Evolutionary conservation across 1,139 yeast genomes (phyloP).

Genomic region (Schizosaccharomyces versatilis): DNA sequence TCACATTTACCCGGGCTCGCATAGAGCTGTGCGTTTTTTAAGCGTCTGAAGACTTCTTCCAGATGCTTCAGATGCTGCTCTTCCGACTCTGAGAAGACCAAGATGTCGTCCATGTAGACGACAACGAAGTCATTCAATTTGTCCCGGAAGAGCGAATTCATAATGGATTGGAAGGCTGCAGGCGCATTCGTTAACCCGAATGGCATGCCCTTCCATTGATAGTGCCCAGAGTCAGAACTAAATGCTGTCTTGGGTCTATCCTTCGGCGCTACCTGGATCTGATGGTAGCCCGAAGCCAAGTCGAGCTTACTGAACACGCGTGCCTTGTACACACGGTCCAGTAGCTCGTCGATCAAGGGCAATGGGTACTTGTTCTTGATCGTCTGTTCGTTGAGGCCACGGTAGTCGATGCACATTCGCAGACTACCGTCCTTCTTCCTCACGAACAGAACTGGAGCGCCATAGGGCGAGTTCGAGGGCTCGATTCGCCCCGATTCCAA

Average conservation of each 20-base stretch:
- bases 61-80: not conserved
- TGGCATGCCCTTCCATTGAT: not conserved
- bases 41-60: not conserved
- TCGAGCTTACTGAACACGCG: not conserved
- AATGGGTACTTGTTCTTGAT: not conserved
- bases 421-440: not conserved
- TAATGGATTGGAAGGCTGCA: not conserved
- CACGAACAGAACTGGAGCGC: not conserved
- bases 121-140: not conserved
- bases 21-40: not conserved
- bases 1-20: not conserved
- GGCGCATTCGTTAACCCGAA: not conserved
- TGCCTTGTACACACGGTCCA: not conserved
- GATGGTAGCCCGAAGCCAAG: not conserved
- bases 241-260: not conserved
- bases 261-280: too few relatives aligned
- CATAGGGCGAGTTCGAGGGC: too few relatives aligned
- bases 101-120: not conserved
- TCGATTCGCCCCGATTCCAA: too few relatives aligned
- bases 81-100: not conserved
- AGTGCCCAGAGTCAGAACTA: not conserved
- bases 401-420: not conserved
- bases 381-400: not conserved
- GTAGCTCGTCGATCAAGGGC: not conserved
- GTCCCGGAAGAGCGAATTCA: not conserved